These are phyloP conservation scores for Protomyces inouyei DNA, from an alignment of 1,139 yeast genomes.

Conservation along the genomic window DNA sequence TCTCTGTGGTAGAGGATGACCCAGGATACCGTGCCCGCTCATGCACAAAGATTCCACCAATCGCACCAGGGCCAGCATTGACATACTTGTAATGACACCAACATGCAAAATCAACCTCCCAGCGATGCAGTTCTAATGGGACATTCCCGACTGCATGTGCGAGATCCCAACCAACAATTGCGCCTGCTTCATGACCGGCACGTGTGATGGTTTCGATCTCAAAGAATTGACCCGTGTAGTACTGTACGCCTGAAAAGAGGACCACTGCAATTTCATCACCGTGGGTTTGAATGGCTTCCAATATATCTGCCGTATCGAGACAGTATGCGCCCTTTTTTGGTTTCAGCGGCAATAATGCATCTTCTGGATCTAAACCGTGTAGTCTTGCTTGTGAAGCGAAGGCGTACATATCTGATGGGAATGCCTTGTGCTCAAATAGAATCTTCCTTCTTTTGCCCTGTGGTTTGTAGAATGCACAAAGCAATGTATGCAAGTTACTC, in stretches of 20 bases:
- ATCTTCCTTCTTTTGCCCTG: conserved; percentile 53
- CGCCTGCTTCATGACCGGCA: conserved; percentile 51
- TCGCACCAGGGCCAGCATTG: conserved; percentile 89
- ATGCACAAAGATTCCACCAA: conserved; percentile 76
- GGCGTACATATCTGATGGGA: conserved; percentile 88
- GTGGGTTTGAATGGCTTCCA: conserved; percentile 52
- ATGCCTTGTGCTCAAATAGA: conserved; percentile 77
- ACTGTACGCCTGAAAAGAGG: conserved; percentile 83
- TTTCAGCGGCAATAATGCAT: conserved; percentile 58
- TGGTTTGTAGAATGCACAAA: conserved; percentile 73
- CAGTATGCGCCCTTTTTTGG: conserved; percentile 56
- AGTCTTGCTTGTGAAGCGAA: conserved; percentile 66
- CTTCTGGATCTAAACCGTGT: conserved; percentile 54
- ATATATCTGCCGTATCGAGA: conserved; percentile 59
- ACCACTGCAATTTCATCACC: conserved; percentile 67
- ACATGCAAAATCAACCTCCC: conserved; percentile 89
- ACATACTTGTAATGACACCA: conserved; percentile 93
- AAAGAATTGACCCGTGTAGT: conserved; percentile 84
- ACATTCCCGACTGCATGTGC: conserved; percentile 95
- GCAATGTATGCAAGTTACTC: conserved; percentile 67
- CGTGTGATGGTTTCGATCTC: conserved; percentile 65
- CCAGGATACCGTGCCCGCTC: conserved; percentile 37
- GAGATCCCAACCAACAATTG: conserved; percentile 86
- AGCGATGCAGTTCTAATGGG: conserved; percentile 66
- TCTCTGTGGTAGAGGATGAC: conserved; percentile 36